These are phyloP conservation scores for Acacia melanoxylon DNA, from an alignment of 306 rosid genomes.

Conservation along the genomic window DNA sequence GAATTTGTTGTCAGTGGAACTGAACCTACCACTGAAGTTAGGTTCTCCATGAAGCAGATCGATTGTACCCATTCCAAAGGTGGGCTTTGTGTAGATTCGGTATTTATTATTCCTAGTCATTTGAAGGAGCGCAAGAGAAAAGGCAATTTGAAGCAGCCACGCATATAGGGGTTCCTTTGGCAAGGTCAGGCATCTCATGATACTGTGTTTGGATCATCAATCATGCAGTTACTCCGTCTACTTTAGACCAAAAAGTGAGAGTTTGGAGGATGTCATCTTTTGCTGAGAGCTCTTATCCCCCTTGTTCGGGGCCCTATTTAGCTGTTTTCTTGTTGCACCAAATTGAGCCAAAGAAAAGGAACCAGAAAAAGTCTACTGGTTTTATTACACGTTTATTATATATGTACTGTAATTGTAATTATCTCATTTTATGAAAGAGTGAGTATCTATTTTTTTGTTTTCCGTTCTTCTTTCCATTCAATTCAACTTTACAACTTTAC, in stretches of 20 bases:
- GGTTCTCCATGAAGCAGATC: slow-evolving; percentile 95
- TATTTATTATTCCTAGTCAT: slow-evolving; percentile 73
- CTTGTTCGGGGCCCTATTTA: background rate
- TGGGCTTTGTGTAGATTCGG: slow-evolving; percentile 93
- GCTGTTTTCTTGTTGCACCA: slow-evolving; percentile 28
- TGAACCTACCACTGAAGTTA: slow-evolving; percentile 65
- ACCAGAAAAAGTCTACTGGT: background rate
- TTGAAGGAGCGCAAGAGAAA: slow-evolving; percentile 55
- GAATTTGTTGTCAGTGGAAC: slow-evolving; percentile 66
- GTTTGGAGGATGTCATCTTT: slow-evolving; percentile 37
- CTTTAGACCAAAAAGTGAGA: slow-evolving; percentile 29
- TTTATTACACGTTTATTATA: background rate
- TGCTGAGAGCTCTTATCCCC: background rate
- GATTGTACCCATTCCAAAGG: slow-evolving; percentile 98
- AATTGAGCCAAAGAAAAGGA: background rate
- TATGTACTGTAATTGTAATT: background rate
- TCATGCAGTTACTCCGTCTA: slow-evolving; percentile 30
- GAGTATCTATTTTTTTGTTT: background rate
- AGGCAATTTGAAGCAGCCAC: slow-evolving; percentile 50
- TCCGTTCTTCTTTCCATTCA: background rate
- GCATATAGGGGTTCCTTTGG: slow-evolving; percentile 27
- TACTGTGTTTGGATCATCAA: slow-evolving; percentile 39
- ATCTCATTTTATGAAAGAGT: background rate
- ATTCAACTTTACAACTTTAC: background rate
- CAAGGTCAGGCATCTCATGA: slow-evolving; percentile 31